These are phyloP conservation scores for Aspergillus hiratsukae DNA, from an alignment of 2,329 filamentous ascomycete genomes.

Conservation along the genomic window DNA sequence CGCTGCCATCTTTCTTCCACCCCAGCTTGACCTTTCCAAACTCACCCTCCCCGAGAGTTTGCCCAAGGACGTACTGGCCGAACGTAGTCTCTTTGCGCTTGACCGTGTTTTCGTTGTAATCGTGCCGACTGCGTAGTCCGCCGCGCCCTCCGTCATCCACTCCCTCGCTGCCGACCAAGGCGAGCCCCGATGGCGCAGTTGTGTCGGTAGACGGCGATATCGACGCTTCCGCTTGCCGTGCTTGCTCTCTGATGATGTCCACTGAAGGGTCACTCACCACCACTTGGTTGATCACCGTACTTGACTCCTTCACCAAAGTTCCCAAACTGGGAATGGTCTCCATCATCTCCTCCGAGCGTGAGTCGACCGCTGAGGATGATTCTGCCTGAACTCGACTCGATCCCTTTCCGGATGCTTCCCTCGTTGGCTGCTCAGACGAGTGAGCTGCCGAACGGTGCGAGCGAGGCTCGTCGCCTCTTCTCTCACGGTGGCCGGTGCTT, in stretches of 20 bases:
- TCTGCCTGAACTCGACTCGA: slow-evolving; percentile 34
- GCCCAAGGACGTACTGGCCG: slow-evolving; percentile 90
- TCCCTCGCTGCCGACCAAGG: slow-evolving; percentile 47
- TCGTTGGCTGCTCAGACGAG: slow-evolving; percentile 44
- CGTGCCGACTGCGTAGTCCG: slow-evolving; percentile 48
- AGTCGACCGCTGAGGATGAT: slow-evolving; percentile 28
- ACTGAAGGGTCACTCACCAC: slow-evolving; percentile 71
- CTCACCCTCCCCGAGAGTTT: slow-evolving; percentile 94
- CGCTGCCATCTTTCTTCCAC: slow-evolving; percentile 92
- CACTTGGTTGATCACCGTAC: slow-evolving; percentile 72
- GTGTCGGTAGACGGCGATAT: slow-evolving; percentile 41
- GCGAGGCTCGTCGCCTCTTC: slow-evolving; percentile 33
- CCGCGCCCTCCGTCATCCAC: slow-evolving; percentile 41
- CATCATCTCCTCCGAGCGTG: slow-evolving; percentile 40
- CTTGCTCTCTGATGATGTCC: slow-evolving; percentile 67
- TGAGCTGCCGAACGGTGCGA: slow-evolving; percentile 46
- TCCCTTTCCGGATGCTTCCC: slow-evolving; percentile 35
- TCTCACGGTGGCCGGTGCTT: slow-evolving; percentile 40
- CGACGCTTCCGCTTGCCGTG: slow-evolving; percentile 60
- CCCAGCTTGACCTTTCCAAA: slow-evolving; percentile 98
- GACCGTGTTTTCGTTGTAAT: slow-evolving; percentile 49
- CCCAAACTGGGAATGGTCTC: slow-evolving; percentile 55
- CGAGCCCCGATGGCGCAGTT: slow-evolving; percentile 46
- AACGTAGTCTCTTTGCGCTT: slow-evolving; percentile 85
- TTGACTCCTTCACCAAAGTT: slow-evolving; percentile 67